Conservation (phyloP, 192 early-diverging fungal species). For the Coemansia sp. region DNA sequence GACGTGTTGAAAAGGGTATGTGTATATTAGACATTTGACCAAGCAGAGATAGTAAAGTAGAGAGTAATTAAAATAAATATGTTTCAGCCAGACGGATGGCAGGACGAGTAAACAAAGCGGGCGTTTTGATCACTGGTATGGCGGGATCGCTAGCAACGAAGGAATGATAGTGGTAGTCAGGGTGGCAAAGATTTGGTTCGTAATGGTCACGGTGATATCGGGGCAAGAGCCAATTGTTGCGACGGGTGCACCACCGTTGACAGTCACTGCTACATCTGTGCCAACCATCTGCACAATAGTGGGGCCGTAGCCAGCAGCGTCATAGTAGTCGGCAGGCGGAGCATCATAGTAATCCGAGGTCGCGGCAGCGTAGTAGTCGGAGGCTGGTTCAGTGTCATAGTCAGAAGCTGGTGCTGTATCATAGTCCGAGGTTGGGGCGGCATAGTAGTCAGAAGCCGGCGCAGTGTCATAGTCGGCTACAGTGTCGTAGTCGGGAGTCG, state of each 20-base stretch:
- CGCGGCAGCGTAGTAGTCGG: conserved; percentile 11
- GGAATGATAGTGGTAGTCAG: conserved; percentile 39
- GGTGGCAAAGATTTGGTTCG: conserved; percentile 34
- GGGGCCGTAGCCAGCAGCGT: conserved; percentile 15
- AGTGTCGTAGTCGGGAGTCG: neutral
- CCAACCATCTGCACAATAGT: conserved; percentile 39
- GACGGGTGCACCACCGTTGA: conserved; percentile 35
- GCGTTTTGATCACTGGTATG: neutral
- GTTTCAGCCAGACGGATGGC: too few species aligned
- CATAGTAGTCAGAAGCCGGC: neutral
- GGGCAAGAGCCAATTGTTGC: conserved; percentile 41
- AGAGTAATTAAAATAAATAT: neutral
- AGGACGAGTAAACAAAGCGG: too few species aligned
- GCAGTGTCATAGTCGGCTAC: conserved; percentile 2
- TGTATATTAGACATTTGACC: conserved; percentile 16
- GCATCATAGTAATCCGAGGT: conserved; percentile 3
- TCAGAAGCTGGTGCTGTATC: neutral
- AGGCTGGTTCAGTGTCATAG: conserved; percentile 8
- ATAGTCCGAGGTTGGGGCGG: conserved; percentile 3
- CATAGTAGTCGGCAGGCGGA: conserved; percentile 6
- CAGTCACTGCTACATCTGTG: conserved; percentile 27
- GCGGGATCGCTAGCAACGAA: conserved; percentile 36
- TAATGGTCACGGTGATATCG: conserved; percentile 45
- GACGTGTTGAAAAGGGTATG: neutral
- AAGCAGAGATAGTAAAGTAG: neutral